Percentiles rank a stretch among this genome's conserved stretches.
Conservation (phyloP, 1,139 yeast genomes). For the Yamadazyma dendronema region DNA sequence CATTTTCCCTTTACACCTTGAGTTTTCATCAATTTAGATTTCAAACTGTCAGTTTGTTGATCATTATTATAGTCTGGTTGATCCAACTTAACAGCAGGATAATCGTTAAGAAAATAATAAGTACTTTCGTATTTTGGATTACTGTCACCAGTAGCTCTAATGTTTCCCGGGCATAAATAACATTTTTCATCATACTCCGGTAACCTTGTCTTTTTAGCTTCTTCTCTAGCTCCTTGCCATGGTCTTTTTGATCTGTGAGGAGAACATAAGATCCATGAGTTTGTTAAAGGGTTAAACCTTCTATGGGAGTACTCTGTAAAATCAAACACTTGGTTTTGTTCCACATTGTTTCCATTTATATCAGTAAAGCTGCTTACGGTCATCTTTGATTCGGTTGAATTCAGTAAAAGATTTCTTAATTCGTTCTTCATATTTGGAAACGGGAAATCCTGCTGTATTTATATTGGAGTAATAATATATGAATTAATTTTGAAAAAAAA, state of each 20-base stretch:
- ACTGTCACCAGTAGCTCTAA: constrained; percentile 60
- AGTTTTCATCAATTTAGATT: constrained; percentile 49
- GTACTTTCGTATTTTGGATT: constrained; percentile 62
- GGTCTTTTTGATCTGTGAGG: constrained; percentile 81
- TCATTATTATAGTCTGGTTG: constrained; percentile 46
- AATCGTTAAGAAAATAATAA: constrained; percentile 65
- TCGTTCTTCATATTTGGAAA: constrained; percentile 15
- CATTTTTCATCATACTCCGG: constrained; percentile 66
- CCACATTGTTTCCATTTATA: background rate
- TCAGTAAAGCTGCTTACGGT: constrained; percentile 2
- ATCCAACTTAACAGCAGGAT: constrained; percentile 62
- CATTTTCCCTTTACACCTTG: constrained; percentile 68
- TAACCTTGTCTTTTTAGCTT: constrained; percentile 37
- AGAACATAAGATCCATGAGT: constrained; percentile 65
- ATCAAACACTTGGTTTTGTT: constrained; percentile 35
- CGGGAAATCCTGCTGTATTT: constrained; percentile 9
- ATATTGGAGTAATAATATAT: constrained; percentile 6
- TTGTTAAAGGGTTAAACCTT: constrained; percentile 64
- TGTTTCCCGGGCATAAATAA: constrained; percentile 73
- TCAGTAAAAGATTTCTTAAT: constrained; percentile 12
- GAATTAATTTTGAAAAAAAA: constrained; percentile 1
- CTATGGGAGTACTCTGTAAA: constrained; percentile 63
- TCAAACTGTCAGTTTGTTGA: constrained; percentile 21
- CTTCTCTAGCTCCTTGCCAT: constrained; percentile 78
- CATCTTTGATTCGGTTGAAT: constrained; percentile 3